Evolutionary conservation across 768 basidiomycete genomes (phyloP).

Genomic region (Serpula lacrymans): DNA sequence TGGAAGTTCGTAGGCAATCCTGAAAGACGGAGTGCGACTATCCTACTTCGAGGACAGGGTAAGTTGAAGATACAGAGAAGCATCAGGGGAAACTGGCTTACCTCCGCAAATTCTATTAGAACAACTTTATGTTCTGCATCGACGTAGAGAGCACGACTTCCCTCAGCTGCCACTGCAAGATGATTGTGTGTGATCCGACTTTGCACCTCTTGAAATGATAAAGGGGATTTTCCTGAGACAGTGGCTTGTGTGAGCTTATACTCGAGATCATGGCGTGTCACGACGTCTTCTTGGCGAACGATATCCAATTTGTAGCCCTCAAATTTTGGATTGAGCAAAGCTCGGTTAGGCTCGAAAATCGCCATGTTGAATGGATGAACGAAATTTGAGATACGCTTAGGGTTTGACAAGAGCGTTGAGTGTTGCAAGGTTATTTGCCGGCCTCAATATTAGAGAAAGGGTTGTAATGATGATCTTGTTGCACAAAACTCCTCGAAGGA

Average conservation of each 20-base stretch:
- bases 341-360: conserved; percentile 43
- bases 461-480: no score
- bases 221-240: conserved; percentile 53
- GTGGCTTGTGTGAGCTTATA: conserved; percentile 48
- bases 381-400: not conserved
- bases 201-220: conserved; percentile 80
- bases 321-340: conserved; percentile 76
- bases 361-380: conserved; percentile 27
- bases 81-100: conserved; percentile 34
- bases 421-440: no score
- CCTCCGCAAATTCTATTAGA: conserved; percentile 52
- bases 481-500: no score
- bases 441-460: no score
- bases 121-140: conserved; percentile 64
- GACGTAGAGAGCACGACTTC: conserved; percentile 58
- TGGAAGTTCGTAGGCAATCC: conserved; percentile 58
- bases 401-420: no score
- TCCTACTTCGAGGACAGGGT: conserved; percentile 41
- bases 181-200: conserved; percentile 86
- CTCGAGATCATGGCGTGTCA: conserved; percentile 47
- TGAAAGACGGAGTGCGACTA: conserved; percentile 47
- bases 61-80: conserved; percentile 6
- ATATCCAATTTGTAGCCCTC: conserved; percentile 78
- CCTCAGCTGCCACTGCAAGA: conserved; percentile 46
- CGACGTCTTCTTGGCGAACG: conserved; percentile 52